phyloP scores from a whole-genome alignment of 345 rosid genomes.

The Bretschneidera sinensis region DNA sequence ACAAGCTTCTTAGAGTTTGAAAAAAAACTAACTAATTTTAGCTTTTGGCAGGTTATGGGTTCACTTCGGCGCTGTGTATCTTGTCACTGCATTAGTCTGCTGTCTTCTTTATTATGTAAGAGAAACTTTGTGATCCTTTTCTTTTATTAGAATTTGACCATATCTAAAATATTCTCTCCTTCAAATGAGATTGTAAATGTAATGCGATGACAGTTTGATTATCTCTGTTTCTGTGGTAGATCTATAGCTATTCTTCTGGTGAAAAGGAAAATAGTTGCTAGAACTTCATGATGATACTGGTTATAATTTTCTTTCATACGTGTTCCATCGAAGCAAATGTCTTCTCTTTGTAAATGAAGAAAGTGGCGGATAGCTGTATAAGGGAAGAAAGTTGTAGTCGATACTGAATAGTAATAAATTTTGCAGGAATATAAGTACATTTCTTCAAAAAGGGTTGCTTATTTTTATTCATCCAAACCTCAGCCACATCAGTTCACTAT shows the following conservation, averaged over 20 bases:
- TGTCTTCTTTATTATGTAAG: conserved; percentile 78
- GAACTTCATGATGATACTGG: neutral
- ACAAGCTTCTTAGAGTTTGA: neutral
- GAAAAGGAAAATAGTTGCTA: neutral
- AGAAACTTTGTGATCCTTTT: conserved; percentile 4
- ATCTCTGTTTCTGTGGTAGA: neutral
- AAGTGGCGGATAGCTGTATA: neutral
- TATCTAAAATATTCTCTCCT: too few species aligned
- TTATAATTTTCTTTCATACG: neutral
- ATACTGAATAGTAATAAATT: conserved; percentile 17
- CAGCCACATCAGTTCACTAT: conserved; percentile 91
- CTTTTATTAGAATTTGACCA: conserved; percentile 2
- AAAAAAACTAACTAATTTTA: conserved; percentile 21
- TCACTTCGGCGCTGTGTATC: conserved; percentile 80
- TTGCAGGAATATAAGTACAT: conserved; percentile 77
- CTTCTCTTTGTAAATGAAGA: conserved; percentile 14
- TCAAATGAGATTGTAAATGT: neutral
- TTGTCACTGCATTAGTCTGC: conserved; percentile 65
- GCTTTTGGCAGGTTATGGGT: conserved; percentile 74
- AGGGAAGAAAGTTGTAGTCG: neutral
- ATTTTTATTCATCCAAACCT: conserved; percentile 74
- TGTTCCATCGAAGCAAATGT: too few species aligned
- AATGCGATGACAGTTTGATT: neutral
- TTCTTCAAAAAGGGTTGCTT: conserved; percentile 66
- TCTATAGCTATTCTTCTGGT: neutral